Evolutionary conservation across 164 flowering plant genomes (phyloP).

Genomic region (Stephania cephalantha): DNA sequence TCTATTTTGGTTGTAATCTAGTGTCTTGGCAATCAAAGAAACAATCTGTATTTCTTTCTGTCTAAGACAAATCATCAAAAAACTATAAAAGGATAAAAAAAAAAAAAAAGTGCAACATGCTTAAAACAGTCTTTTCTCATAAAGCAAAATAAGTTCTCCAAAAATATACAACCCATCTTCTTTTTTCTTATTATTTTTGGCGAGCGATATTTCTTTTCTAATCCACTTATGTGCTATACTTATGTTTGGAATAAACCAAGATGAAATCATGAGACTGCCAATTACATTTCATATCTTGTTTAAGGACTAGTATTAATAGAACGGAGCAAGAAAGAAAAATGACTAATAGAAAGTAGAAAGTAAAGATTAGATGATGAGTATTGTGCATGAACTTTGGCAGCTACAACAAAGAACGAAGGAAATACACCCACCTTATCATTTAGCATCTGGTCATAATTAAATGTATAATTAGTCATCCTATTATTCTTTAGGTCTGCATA

Average conservation of each 20-base stretch:
- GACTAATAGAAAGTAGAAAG: background rate
- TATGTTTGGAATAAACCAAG: background rate
- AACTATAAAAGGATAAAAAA: background rate
- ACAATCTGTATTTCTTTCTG: background rate
- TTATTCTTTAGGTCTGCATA: conserved; percentile 97
- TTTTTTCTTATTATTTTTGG: background rate
- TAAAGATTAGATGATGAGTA: too few species aligned
- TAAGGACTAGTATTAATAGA: background rate
- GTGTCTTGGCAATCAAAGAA: background rate
- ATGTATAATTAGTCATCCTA: conserved; percentile 82
- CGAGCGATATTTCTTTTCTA: background rate
- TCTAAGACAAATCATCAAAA: background rate
- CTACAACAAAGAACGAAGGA: background rate
- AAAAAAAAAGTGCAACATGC: background rate
- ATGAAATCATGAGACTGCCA: background rate
- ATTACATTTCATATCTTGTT: background rate
- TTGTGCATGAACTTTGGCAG: background rate
- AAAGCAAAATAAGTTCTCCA: background rate
- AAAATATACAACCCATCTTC: background rate
- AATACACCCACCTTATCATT: conserved; percentile 54
- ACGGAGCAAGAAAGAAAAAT: background rate
- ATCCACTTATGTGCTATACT: background rate
- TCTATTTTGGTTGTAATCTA: too few species aligned
- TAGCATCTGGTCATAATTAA: conserved; percentile 92
- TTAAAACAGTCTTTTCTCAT: background rate